These are phyloP conservation scores for Leucocoprinus sp. DNA, from an alignment of 768 basidiomycete genomes.

Conservation along the genomic window DNA sequence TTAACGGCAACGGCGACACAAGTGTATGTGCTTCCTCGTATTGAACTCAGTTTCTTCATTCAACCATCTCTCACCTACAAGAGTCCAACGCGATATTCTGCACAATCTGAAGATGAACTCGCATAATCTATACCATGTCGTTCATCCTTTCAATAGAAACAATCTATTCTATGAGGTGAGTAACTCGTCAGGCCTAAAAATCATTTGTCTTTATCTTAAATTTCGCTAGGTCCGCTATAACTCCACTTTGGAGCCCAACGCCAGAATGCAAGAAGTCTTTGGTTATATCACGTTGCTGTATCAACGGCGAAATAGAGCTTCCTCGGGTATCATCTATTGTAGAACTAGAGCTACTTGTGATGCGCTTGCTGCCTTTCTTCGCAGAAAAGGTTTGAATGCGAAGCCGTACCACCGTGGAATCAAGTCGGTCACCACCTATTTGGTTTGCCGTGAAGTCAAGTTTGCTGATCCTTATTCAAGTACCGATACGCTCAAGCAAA, in stretches of 20 bases:
- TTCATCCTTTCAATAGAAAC: constrained; percentile 74
- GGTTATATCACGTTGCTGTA: constrained; percentile 62
- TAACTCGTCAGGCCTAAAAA: background rate
- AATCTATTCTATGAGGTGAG: constrained; percentile 78
- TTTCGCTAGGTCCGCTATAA: constrained; percentile 52
- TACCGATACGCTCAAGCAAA: constrained; percentile 43
- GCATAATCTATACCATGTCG: constrained; percentile 48
- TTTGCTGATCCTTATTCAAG: constrained; percentile 21
- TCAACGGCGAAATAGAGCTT: constrained; percentile 45
- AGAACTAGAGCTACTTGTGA: constrained; percentile 61
- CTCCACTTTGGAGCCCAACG: constrained; percentile 37
- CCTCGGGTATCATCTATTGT: constrained; percentile 75
- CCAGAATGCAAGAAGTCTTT: constrained; percentile 56
- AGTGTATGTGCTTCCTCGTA: constrained; percentile 31
- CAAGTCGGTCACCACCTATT: constrained; percentile 27
- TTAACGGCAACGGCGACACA: constrained; percentile 78
- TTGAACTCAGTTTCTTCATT: background rate
- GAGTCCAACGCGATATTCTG: constrained; percentile 71
- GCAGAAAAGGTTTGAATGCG: constrained; percentile 57
- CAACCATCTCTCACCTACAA: constrained; percentile 19
- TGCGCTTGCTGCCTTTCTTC: constrained; percentile 54
- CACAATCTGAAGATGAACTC: constrained; percentile 51
- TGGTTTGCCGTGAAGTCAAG: background rate
- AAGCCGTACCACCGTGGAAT: constrained; percentile 73
- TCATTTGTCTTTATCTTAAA: background rate